Evolutionary conservation across 208 protist genomes (phyloP).

Genomic region (Acanthamoeba sp.): DNA sequence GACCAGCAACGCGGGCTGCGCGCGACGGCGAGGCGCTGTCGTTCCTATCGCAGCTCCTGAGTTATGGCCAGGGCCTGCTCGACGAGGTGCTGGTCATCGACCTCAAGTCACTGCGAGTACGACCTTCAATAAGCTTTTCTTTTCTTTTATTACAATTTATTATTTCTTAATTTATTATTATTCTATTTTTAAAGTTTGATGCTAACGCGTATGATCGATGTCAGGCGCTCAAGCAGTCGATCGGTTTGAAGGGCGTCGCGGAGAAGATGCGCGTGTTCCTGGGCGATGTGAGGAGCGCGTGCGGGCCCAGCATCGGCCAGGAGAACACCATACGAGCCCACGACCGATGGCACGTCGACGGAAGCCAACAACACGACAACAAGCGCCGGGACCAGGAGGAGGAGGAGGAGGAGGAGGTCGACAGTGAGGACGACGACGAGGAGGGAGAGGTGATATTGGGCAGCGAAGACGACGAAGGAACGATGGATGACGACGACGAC

Average conservation of each 20-base stretch:
- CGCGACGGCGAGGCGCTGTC: background rate
- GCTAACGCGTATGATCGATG: too few relatives aligned
- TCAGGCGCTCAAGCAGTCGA: background rate
- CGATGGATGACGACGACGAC: too few relatives aligned
- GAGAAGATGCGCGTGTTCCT: background rate
- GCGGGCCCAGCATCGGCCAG: background rate
- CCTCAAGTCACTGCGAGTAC: background rate
- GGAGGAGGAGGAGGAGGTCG: background rate
- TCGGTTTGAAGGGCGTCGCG: background rate
- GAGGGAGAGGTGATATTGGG: background rate
- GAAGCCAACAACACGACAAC: background rate
- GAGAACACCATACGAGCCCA: background rate
- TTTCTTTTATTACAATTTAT: too few relatives aligned
- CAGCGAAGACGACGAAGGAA: background rate
- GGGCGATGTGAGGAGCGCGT: background rate
- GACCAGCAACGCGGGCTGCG: background rate
- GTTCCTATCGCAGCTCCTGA: background rate
- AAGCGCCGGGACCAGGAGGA: too few relatives aligned
- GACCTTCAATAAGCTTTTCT: too few relatives aligned
- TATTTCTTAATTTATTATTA: too few relatives aligned
- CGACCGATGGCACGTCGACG: background rate
- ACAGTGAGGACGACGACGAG: background rate
- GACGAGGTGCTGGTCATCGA: background rate
- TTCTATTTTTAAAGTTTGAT: too few relatives aligned
- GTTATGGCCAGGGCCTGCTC: slow-evolving; percentile 16